Evolutionary conservation across 345 rosid species (phyloP).

Genomic region (Gossypioides kirkii): DNA sequence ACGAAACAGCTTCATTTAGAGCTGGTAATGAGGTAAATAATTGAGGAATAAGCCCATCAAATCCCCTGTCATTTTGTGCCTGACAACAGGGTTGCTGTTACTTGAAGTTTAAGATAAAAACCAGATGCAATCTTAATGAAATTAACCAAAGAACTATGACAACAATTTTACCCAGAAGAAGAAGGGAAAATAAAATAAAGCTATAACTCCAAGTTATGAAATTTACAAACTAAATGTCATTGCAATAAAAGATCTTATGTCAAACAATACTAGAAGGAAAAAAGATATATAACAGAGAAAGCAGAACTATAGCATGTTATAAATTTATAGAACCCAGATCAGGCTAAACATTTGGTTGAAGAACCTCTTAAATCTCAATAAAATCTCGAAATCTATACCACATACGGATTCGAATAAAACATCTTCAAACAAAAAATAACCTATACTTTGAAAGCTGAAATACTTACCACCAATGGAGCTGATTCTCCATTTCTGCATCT

Average conservation of each 20-base stretch:
- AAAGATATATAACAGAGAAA: background rate
- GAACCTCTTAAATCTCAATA: background rate
- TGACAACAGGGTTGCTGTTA: slow-evolving; percentile 8
- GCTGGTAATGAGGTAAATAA: slow-evolving; percentile 41
- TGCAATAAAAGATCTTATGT: background rate
- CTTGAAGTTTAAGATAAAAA: background rate
- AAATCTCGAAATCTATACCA: background rate
- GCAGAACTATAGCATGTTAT: background rate
- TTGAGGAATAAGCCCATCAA: slow-evolving; percentile 34
- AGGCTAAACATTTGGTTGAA: background rate
- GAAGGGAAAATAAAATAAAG: background rate
- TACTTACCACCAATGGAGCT: slow-evolving; percentile 33
- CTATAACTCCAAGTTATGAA: slow-evolving; percentile 4
- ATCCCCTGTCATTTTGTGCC: slow-evolving; percentile 20
- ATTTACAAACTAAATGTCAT: background rate
- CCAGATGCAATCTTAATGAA: background rate
- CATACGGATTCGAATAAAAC: background rate
- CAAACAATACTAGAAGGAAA: background rate
- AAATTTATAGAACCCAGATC: background rate
- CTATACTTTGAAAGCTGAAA: background rate
- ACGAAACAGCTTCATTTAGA: slow-evolving; percentile 52
- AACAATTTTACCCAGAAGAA: background rate
- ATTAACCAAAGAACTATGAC: background rate
- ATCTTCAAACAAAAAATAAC: background rate
- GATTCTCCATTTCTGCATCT: slow-evolving; percentile 32